Evolutionary conservation across 441 rosid genomes (phyloP), one percentile per base, ranked within the genome.

Genomic region (Isatis lusitanica): DNA sequence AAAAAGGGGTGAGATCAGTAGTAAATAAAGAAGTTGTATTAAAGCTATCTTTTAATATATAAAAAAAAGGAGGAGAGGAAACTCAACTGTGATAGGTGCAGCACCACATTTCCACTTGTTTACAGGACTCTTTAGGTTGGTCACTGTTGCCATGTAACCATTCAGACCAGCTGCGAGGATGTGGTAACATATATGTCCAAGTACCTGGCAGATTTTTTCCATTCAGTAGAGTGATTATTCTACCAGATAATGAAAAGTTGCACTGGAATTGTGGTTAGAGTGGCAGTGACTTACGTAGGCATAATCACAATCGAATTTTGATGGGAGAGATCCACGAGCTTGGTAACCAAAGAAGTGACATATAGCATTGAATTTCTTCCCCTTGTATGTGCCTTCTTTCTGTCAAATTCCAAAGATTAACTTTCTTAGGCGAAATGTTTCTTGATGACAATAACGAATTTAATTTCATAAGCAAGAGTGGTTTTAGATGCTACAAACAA

Each of bases 331-430:
- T 69, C 99, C 99, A 57, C 99, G 92, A 80, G 99, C 99, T 79
- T 96, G 99, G 83, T 96, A 93, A 68, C 99, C 99, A 68, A 94
- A 94, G 75, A 94, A 94, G 85, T 94, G 98, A 85, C 98, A 92
- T 76, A 94, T 94, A 17, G 97, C 96, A 80, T 90, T 94, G 86
- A 94, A 90, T 71, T 92, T 94, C 79, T 94, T 94, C 44, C 99
- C 99, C 82, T 85, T 93, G 90, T 93, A 93, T 59, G 86, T 89
- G 76, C 97, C 98, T 78, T 85, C 98, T 85, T 93, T 93, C 99
- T 96, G 90, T 61, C 44, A 61, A 51, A 33, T 73, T 53, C 50
- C 63, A 80, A 70, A 84, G 59, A 8, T 71, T 68, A 21, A 58
- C 17, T 39, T 39, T 59, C 52, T 64, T 68, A 10, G 8, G 26